Evolutionary conservation across 352 stramenopile genomes (phyloP).

Genomic region (Pythium brachiatum): DNA sequence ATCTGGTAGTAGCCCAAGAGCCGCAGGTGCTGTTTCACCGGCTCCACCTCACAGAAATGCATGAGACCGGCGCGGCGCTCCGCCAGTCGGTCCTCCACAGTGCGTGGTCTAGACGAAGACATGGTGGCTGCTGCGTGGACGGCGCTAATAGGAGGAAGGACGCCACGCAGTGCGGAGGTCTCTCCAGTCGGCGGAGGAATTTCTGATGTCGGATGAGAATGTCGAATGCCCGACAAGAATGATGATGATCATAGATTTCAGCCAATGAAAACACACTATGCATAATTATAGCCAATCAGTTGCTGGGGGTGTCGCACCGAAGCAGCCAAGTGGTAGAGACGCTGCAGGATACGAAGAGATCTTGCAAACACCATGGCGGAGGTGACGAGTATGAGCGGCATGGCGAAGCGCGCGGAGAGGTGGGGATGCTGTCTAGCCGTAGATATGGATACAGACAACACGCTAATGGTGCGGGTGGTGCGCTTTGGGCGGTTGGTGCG

Average conservation of each 20-base stretch:
- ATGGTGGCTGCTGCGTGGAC: background rate
- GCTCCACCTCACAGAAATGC: slow-evolving; percentile 55
- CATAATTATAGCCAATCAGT: background rate
- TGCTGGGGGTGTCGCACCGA: background rate
- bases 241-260: slow-evolving; percentile 16
- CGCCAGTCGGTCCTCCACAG: slow-evolving; percentile 46
- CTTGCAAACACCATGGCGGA: slow-evolving; percentile 13
- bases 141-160: background rate
- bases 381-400: slow-evolving; percentile 24
- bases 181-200: no score
- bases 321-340: background rate
- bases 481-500: background rate
- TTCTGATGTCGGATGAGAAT: background rate
- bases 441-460: background rate
- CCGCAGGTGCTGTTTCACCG: slow-evolving; percentile 62
- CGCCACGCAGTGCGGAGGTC: no score
- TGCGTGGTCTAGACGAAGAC: slow-evolving; percentile 16
- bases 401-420: slow-evolving; percentile 22
- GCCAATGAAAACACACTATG: no score
- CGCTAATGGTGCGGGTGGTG: background rate
- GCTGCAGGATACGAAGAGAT: background rate
- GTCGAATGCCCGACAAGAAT: slow-evolving; percentile 15
- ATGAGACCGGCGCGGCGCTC: slow-evolving; percentile 55
- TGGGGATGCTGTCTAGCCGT: background rate
- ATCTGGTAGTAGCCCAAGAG: slow-evolving; percentile 71